Evolutionary conservation across 371 early-diverging fungal species (phyloP).

Genomic region (Phascolomyces articulosus): DNA sequence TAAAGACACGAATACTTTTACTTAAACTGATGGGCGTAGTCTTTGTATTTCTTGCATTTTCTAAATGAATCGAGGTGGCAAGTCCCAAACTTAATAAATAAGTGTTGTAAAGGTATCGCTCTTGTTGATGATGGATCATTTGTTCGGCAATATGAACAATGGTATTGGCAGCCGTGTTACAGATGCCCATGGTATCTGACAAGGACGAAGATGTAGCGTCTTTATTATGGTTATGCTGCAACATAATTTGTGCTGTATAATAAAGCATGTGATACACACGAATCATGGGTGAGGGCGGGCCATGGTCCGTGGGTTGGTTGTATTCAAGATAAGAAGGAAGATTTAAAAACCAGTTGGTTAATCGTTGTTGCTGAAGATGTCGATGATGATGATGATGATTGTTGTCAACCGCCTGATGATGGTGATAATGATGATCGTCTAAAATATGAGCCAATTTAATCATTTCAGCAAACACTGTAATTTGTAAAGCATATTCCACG

Average conservation of each 20-base stretch:
- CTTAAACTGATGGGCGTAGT: background rate
- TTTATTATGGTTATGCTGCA: slow-evolving; percentile 12
- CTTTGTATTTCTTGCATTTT: background rate
- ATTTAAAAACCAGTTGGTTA: slow-evolving; percentile 35
- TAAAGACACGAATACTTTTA: slow-evolving; percentile 7
- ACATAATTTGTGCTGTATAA: slow-evolving; percentile 42
- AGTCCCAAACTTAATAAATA: background rate
- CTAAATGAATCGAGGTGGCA: background rate
- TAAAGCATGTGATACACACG: slow-evolving; percentile 48
- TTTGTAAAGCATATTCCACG: slow-evolving; percentile 29
- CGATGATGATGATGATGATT: background rate
- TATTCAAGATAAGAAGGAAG: slow-evolving; percentile 44
- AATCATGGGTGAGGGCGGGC: slow-evolving; percentile 31
- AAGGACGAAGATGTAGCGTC: too few species aligned
- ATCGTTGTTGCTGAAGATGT: slow-evolving; percentile 16
- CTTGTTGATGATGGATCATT: slow-evolving; percentile 3
- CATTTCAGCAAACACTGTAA: slow-evolving; percentile 40
- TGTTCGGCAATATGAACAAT: slow-evolving; percentile 3
- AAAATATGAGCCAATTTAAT: slow-evolving; percentile 38
- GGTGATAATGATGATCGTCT: background rate
- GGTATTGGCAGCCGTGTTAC: slow-evolving; percentile 5
- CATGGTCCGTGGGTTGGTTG: slow-evolving; percentile 13
- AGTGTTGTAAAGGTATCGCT: background rate
- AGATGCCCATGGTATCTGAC: background rate
- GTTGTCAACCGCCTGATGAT: background rate